phyloP scores from a whole-genome alignment of 371 early-diverging fungal species.

The Mucor saturninus region DNA sequence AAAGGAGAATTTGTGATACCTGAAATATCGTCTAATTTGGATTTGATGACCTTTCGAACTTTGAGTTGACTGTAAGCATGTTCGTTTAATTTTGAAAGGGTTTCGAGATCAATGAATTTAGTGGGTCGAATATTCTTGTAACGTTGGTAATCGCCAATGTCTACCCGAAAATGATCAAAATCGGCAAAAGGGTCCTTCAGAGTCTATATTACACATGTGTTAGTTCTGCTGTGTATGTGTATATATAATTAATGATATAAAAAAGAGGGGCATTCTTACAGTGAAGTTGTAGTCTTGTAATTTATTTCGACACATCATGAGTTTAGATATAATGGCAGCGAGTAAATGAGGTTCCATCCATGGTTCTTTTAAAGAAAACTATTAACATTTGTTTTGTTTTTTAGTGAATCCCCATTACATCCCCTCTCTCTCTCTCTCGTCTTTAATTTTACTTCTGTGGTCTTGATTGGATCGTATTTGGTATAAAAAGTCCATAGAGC shows the following conservation, averaged over 20 bases:
- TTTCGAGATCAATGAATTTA: conserved; percentile 45
- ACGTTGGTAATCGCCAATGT: conserved; percentile 62
- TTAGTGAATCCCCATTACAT: neutral
- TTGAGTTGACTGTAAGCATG: conserved; percentile 43
- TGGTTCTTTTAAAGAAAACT: conserved; percentile 46
- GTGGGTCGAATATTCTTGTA: conserved; percentile 37
- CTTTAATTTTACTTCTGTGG: conserved; percentile 46
- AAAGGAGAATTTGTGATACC: conserved; percentile 54
- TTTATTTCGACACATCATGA: conserved; percentile 61
- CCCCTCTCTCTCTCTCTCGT: neutral
- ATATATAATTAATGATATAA: neutral
- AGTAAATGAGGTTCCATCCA: conserved; percentile 66
- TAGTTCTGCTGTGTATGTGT: conserved; percentile 21
- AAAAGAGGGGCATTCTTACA: conserved; percentile 5
- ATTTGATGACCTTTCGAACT: conserved; percentile 63
- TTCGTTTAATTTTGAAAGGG: conserved; percentile 49
- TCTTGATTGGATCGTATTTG: conserved; percentile 52
- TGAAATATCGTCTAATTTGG: conserved; percentile 69
- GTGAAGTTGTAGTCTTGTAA: conserved; percentile 64
- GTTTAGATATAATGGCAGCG: conserved; percentile 62
- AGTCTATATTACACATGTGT: conserved; percentile 11
- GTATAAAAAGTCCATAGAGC: conserved; percentile 59
- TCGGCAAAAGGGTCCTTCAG: conserved; percentile 72
- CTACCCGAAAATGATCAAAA: conserved; percentile 52
- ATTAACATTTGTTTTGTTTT: neutral